phyloP scores from a whole-genome alignment of 345 rosid genomes.

The Cochlearia excelsa region DNA sequence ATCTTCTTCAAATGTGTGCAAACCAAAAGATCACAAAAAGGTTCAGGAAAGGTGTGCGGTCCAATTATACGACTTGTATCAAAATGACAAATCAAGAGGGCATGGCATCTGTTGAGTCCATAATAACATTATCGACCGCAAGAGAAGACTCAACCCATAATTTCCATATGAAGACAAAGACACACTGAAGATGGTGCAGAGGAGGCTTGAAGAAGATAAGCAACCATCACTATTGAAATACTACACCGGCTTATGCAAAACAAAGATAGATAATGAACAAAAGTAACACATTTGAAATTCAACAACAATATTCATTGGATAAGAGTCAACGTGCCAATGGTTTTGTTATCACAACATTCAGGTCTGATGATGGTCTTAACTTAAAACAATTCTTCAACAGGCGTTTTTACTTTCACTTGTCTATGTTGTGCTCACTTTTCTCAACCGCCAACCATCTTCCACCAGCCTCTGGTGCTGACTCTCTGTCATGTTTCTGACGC shows the following conservation, averaged over 20 bases:
- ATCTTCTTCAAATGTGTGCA: constrained; percentile 3
- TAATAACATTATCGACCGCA: no score
- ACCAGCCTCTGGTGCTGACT: constrained; percentile 25
- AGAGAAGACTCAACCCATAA: neutral
- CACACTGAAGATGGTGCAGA: neutral
- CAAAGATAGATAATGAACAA: no score
- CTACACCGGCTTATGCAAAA: no score
- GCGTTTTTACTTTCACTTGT: constrained; percentile 24
- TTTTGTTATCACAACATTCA: neutral
- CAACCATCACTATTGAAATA: neutral
- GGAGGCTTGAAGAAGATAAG: constrained; percentile 6
- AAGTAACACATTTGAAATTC: no score
- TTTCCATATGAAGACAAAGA: neutral
- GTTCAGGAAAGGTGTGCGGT: neutral
- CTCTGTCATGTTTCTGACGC: constrained; percentile 21
- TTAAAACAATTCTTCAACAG: neutral
- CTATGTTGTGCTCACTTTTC: constrained; percentile 16
- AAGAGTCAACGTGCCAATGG: neutral
- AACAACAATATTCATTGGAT: no score
- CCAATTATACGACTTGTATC: neutral
- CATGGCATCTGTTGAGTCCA: no score
- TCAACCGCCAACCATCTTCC: constrained; percentile 23
- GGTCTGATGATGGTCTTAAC: neutral
- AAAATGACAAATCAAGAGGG: no score
- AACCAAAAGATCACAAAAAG: constrained; percentile 8